Percentiles rank a stretch among this genome's conserved stretches.
These are phyloP conservation scores for Ganoderma resinaceum DNA, from an alignment of 1,284 basidiomycete species.

Conservation along the genomic window DNA sequence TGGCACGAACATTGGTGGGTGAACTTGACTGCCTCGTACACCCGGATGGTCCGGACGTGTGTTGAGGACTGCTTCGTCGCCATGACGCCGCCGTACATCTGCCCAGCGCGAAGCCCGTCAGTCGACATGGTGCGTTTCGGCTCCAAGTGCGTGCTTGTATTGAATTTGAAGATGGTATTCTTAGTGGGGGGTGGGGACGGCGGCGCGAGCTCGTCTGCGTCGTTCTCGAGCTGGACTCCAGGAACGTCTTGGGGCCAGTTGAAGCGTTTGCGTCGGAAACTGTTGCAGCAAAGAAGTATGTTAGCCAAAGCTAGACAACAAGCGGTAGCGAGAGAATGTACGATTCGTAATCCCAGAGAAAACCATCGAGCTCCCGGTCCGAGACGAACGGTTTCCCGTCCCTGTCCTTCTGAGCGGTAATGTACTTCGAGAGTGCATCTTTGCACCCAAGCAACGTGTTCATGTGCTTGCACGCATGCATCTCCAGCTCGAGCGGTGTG, in stretches of 20 bases:
- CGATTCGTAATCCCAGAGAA: constrained; percentile 75
- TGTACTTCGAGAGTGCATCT: constrained; percentile 59
- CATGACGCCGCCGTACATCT: constrained; percentile 18
- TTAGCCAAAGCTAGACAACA: neutral
- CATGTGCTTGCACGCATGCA: constrained; percentile 71
- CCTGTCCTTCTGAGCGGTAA: constrained; percentile 49
- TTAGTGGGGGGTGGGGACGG: constrained; percentile 7
- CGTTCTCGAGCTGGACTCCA: constrained; percentile 32
- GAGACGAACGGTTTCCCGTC: constrained; percentile 47
- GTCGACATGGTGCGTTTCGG: constrained; percentile 3
- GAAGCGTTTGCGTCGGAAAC: constrained; percentile 67
- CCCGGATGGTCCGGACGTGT: constrained; percentile 61
- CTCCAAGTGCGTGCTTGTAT: constrained; percentile 11
- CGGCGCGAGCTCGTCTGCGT: constrained; percentile 13
- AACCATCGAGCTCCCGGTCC: constrained; percentile 56
- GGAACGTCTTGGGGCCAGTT: constrained; percentile 43
- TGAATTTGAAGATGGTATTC: constrained; percentile 24
- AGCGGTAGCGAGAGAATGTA: constrained; percentile 41
- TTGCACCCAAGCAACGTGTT: constrained; percentile 69
- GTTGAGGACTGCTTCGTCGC: constrained; percentile 31
- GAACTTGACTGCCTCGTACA: constrained; percentile 54
- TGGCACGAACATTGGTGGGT: constrained; percentile 10
- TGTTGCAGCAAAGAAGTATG: constrained; percentile 31
- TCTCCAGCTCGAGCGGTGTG: constrained; percentile 64
- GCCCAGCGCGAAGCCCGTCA: constrained; percentile 7